These are phyloP conservation scores for Wickerhamiella occidentalis DNA, from an alignment of 805 yeast genomes.

Conservation along the genomic window DNA sequence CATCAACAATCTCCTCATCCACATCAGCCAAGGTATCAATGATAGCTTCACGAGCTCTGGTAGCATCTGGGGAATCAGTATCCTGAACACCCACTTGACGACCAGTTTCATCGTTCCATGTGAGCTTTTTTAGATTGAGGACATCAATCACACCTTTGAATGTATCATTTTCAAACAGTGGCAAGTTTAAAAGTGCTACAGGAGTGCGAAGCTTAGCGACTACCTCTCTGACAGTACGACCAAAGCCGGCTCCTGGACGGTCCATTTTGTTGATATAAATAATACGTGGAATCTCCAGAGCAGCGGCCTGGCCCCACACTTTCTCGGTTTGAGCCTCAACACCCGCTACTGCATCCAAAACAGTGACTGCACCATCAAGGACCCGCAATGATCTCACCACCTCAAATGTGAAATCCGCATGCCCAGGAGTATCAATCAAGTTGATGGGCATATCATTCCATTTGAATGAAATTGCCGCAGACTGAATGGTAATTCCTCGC, in stretches of 20 bases:
- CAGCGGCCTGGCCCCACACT: constrained; percentile 82
- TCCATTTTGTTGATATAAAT: constrained; percentile 92
- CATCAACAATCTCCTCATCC: constrained; percentile 66
- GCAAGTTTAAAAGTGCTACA: constrained; percentile 64
- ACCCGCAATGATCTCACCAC: constrained; percentile 83
- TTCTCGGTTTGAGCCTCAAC: constrained; percentile 97
- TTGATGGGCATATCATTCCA: constrained; percentile 74
- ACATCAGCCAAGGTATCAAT: constrained; percentile 75
- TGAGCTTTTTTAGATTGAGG: constrained; percentile 44
- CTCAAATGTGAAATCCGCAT: constrained; percentile 93
- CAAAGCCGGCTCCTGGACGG: constrained; percentile 87
- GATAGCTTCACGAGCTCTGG: constrained; percentile 60
- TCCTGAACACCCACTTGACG: constrained; percentile 35
- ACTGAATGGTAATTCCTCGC: constrained; percentile 91
- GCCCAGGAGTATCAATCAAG: constrained; percentile 95
- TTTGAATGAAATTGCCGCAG: constrained; percentile 85
- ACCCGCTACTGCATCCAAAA: constrained; percentile 92
- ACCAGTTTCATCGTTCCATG: constrained; percentile 38
- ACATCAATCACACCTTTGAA: constrained; percentile 73
- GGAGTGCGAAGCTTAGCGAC: constrained; percentile 62
- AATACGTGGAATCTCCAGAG: constrained; percentile 56
- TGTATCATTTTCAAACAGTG: constrained; percentile 46
- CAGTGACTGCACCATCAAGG: constrained; percentile 86
- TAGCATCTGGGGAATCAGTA: constrained; percentile 28
- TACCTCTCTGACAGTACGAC: constrained; percentile 78